phyloP scores from a whole-genome alignment of 2,329 filamentous ascomycete species.

The Pseudomassariella vexata region DNA sequence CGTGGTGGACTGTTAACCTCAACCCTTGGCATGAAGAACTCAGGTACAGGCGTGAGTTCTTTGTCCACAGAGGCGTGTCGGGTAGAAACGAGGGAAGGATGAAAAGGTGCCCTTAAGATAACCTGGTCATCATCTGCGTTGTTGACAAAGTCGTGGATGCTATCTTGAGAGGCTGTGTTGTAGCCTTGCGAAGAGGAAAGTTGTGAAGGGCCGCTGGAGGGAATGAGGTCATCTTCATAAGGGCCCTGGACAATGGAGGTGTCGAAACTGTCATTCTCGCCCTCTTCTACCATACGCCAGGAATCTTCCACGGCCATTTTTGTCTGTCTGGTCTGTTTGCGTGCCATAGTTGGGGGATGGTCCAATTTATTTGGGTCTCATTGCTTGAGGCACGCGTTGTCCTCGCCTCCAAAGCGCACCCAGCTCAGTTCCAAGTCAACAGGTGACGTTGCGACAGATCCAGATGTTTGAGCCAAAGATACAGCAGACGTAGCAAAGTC shows the following conservation, averaged over 20 bases:
- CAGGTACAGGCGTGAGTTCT: conserved; percentile 39
- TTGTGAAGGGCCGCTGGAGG: conserved; percentile 43
- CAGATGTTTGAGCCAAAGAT: too few relatives aligned
- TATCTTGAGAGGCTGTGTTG: conserved; percentile 48
- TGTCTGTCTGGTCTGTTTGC: conserved; percentile 13
- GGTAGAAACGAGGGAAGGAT: conserved; percentile 38
- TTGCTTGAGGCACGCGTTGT: neutral
- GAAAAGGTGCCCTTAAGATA: conserved; percentile 49
- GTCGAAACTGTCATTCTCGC: conserved; percentile 56
- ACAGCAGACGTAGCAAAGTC: too few relatives aligned
- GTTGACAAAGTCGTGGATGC: conserved; percentile 46
- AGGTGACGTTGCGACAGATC: too few relatives aligned
- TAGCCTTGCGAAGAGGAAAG: conserved; percentile 32
- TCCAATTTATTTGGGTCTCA: too few relatives aligned
- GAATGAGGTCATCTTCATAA: conserved; percentile 32
- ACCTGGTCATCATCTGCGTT: conserved; percentile 50
- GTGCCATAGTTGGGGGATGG: conserved; percentile 7
- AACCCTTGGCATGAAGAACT: conserved; percentile 48
- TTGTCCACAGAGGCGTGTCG: conserved; percentile 19
- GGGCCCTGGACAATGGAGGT: conserved; percentile 45
- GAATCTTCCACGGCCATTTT: conserved; percentile 44
- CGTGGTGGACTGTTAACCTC: conserved; percentile 32
- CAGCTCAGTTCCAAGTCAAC: neutral
- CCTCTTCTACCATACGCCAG: conserved; percentile 55
- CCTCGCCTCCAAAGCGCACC: neutral